Evolutionary conservation across 2,329 filamentous ascomycete species (phyloP).

Genomic region (Trichophyton benhamiae): DNA sequence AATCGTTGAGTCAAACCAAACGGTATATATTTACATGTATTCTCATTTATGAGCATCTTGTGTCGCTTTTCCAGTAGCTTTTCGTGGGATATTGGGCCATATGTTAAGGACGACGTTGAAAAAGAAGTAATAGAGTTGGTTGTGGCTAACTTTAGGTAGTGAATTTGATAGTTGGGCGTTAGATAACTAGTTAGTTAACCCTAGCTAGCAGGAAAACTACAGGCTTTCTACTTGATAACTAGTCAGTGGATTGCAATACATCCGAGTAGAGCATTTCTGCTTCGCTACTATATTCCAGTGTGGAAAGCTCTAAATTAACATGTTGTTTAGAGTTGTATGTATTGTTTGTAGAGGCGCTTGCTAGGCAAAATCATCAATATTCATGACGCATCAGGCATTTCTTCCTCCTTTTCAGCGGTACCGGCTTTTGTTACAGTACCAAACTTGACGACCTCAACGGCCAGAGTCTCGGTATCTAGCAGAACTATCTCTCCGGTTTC

Average conservation of each 20-base stretch:
- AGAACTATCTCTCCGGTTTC: slow-evolving; percentile 68
- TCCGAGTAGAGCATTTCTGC: no score
- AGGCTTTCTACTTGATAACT: no score
- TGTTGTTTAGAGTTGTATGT: neutral
- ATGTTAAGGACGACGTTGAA: neutral
- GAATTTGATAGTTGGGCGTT: no score
- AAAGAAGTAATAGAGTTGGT: neutral
- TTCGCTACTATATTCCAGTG: neutral
- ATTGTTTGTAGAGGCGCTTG: neutral
- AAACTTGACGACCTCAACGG: slow-evolving; percentile 58
- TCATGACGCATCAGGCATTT: slow-evolving; percentile 2
- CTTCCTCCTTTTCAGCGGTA: neutral
- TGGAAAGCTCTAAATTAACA: neutral
- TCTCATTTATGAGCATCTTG: neutral
- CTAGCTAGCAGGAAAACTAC: no score
- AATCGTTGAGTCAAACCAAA: neutral
- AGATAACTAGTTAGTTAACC: no score
- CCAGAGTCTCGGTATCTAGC: slow-evolving; percentile 73
- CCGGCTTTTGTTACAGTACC: slow-evolving; percentile 11
- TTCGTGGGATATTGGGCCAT: neutral
- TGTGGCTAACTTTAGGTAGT: no score
- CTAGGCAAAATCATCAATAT: neutral
- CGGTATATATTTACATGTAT: neutral
- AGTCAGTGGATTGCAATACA: no score
- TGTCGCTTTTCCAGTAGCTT: neutral